Evolutionary conservation across 345 rosid genomes (phyloP).

Genomic region (Camelina neglecta): DNA sequence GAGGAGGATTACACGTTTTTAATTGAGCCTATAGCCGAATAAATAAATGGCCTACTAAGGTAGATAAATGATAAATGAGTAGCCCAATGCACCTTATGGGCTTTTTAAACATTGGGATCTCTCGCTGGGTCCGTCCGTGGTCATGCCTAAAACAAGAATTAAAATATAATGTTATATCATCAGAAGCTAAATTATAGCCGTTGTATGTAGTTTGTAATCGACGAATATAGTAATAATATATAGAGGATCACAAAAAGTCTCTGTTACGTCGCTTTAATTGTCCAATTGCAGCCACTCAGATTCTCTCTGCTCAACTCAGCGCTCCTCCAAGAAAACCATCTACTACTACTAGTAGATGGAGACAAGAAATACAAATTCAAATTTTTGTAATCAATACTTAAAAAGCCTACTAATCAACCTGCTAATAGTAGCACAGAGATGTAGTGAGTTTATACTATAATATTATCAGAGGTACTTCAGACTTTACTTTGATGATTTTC

Average conservation of each 20-base stretch:
- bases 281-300: conserved; percentile 21
- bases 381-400: too few relatives aligned
- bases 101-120: conserved; percentile 6
- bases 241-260: conserved; percentile 26
- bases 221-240: conserved; percentile 25
- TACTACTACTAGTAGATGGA: too few relatives aligned
- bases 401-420: too few relatives aligned
- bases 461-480: too few relatives aligned
- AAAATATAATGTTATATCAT: neutral
- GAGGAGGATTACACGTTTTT: neutral
- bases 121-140: neutral
- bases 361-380: too few relatives aligned
- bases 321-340: conserved; percentile 2
- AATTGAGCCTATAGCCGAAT: neutral
- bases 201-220: conserved; percentile 14
- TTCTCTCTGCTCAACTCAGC: conserved; percentile 16
- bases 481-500: too few relatives aligned
- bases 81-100: conserved; percentile 36
- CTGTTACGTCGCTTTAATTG: conserved; percentile 24
- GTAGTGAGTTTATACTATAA: too few relatives aligned
- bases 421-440: too few relatives aligned
- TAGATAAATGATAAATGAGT: neutral
- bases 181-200: conserved; percentile 26
- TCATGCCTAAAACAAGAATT: neutral
- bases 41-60: neutral